These are phyloP conservation scores for Candida taoyuanica DNA, from an alignment of 805 yeast species.

Conservation along the genomic window DNA sequence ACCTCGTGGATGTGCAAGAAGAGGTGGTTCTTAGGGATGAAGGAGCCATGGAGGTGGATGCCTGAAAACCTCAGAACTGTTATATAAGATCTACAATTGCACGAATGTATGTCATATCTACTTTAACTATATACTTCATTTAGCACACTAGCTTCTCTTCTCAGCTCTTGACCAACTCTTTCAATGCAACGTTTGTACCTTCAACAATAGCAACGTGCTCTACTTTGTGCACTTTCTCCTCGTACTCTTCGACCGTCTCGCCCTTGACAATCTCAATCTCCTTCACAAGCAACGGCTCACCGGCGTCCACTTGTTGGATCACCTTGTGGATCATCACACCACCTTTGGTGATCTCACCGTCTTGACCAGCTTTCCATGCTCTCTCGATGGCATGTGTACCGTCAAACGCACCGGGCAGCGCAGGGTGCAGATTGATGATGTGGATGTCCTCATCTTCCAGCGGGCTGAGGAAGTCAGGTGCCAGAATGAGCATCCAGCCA, in stretches of 20 bases:
- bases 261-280: constrained; percentile 67
- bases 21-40: constrained; percentile 40
- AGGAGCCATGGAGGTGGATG: constrained; percentile 30
- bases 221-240: constrained; percentile 69
- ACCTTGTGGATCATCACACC: constrained; percentile 98
- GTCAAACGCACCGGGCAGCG: constrained; percentile 94
- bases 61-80: no score
- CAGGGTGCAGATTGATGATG: constrained; percentile 93
- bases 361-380: constrained; percentile 93
- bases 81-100: no score
- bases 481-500: constrained; percentile 95
- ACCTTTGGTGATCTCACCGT: constrained; percentile 67
- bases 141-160: not conserved
- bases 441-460: constrained; percentile 57
- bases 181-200: constrained; percentile 67
- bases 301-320: constrained; percentile 93
- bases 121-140: not conserved
- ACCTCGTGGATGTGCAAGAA: constrained; percentile 65
- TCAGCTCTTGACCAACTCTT: constrained; percentile 15
- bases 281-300: constrained; percentile 81
- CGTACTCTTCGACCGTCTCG: constrained; percentile 78
- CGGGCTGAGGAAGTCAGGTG: constrained; percentile 69
- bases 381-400: constrained; percentile 97
- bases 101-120: no score
- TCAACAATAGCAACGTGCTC: constrained; percentile 94